Percentiles rank a stretch among this genome's conserved stretches.
Conservation (phyloP, 129 eudicot species). For the Saussurea involucrata region DNA sequence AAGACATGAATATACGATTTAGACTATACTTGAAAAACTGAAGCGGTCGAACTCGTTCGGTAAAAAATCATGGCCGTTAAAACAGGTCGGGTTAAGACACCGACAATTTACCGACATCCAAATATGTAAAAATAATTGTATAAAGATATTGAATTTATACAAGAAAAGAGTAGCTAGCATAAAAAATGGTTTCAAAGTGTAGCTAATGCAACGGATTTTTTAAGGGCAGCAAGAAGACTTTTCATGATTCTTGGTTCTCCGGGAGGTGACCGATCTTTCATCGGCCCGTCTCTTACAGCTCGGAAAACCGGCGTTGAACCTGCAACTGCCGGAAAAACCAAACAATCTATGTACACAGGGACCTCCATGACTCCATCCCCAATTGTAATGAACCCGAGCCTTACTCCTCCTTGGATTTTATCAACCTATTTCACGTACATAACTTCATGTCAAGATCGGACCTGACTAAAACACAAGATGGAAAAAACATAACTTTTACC, state of each 20-base stretch:
- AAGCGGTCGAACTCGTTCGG: neutral
- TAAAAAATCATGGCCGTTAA: neutral
- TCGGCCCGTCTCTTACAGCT: conserved; percentile 71
- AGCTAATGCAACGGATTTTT: conserved; percentile 78
- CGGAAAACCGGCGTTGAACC: conserved; percentile 57
- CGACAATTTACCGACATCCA: neutral
- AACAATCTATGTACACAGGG: conserved; percentile 75
- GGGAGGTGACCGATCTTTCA: conserved; percentile 59
- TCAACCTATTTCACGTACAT: conserved; percentile 56
- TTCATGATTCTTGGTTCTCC: conserved; percentile 96
- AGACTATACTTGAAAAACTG: no score
- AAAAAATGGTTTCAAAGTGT: conserved; percentile 41
- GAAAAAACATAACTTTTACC: no score
- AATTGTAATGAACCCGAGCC: conserved; percentile 75
- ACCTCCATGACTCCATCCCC: conserved; percentile 71
- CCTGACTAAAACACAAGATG: neutral
- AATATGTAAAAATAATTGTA: neutral
- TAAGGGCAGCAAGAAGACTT: conserved; percentile 78
- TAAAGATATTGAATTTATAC: neutral
- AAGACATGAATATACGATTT: neutral
- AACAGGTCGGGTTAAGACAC: neutral
- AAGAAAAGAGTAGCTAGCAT: neutral
- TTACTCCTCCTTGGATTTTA: conserved; percentile 85
- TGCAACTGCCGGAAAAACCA: conserved; percentile 58
- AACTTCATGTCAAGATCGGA: neutral